These are phyloP conservation scores for Diplodia mutila DNA, from an alignment of 2,329 filamentous ascomycete species.

Conservation along the genomic window DNA sequence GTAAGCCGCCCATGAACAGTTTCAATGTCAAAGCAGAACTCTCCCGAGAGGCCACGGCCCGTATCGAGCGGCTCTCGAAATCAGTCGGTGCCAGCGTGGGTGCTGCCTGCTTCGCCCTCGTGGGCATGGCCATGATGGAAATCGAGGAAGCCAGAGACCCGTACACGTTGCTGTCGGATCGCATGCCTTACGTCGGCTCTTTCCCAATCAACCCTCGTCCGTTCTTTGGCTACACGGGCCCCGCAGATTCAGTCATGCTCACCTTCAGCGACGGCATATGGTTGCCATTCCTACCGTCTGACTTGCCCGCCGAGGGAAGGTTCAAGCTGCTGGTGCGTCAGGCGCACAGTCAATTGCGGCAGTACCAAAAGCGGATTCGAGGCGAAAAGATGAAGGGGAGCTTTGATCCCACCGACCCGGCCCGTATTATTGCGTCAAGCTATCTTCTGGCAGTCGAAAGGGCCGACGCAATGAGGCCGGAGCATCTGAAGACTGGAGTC, in stretches of 20 bases:
- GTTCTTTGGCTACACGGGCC: conserved; percentile 45
- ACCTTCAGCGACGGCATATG: conserved; percentile 53
- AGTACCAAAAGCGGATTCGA: conserved; percentile 49
- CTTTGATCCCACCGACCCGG: conserved; percentile 44
- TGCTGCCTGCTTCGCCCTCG: conserved; percentile 51
- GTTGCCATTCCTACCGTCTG: conserved; percentile 47
- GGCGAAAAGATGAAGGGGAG: conserved; percentile 30
- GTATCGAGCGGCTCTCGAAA: conserved; percentile 15
- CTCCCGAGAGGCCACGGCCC: conserved; percentile 38
- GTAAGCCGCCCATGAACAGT: conserved; percentile 44
- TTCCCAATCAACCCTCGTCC: conserved; percentile 54
- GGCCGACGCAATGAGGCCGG: conserved; percentile 40
- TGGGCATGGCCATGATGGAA: conserved; percentile 52
- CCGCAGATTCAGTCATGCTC: conserved; percentile 51
- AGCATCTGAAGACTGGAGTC: conserved; percentile 31
- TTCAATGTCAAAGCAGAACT: conserved; percentile 38
- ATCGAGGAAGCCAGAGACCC: conserved; percentile 44
- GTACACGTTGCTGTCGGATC: conserved; percentile 33
- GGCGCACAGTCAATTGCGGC: conserved; percentile 48
- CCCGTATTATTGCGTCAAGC: conserved; percentile 48
- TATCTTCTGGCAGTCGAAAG: conserved; percentile 49
- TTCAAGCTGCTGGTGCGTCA: conserved; percentile 45
- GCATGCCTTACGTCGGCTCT: conserved; percentile 47
- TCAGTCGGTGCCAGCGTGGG: conserved; percentile 44
- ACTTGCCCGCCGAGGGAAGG: conserved; percentile 41